Evolutionary conservation across 1,284 basidiomycete genomes (phyloP).

Genomic region (Pseudozyma pruni): DNA sequence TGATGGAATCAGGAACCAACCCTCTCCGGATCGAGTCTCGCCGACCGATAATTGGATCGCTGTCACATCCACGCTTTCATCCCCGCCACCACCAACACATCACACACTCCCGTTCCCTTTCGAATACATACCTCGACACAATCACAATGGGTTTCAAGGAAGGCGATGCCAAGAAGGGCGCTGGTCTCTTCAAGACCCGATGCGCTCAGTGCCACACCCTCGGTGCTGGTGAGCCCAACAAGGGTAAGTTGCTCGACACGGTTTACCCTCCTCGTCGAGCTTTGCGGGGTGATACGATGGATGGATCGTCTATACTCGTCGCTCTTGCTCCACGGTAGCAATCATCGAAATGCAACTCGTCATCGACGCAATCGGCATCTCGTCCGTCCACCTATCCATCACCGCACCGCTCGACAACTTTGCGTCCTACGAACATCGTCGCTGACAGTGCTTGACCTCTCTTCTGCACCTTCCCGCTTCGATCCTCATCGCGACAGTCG

Average conservation of each 20-base stretch:
- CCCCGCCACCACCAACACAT: constrained; percentile 10
- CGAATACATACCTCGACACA: not conserved
- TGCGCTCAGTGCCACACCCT: constrained; percentile 98
- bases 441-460: not conserved
- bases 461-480: not conserved
- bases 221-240: constrained; percentile 82
- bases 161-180: constrained; percentile 64
- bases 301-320: not conserved
- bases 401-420: too few species aligned
- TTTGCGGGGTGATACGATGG: not conserved
- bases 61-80: not conserved
- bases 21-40: constrained; percentile 7
- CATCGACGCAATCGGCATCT: too few species aligned
- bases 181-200: constrained; percentile 75
- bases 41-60: constrained; percentile 14
- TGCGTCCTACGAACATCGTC: not conserved
- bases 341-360: too few species aligned
- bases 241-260: constrained; percentile 71
- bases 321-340: too few species aligned
- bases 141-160: constrained; percentile 56
- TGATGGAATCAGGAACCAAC: too few species aligned
- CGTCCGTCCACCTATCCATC: not conserved
- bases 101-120: not conserved
- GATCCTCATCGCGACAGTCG: constrained; percentile 72
- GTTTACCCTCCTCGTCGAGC: too few species aligned